Conservation (phyloP, 352 stramenopile genomes). For the Blastocystis sp. region DNA sequence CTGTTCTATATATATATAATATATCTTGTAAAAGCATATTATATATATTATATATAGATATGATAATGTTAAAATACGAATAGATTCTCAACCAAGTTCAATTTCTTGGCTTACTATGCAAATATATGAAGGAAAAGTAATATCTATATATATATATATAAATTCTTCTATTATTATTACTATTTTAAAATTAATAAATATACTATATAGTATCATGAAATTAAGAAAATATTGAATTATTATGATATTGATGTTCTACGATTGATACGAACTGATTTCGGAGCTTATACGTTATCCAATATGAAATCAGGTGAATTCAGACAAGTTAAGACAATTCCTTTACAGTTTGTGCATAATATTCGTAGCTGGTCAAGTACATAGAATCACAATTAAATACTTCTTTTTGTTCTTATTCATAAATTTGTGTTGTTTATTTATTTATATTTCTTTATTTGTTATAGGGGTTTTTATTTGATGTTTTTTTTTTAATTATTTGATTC, state of each 20-base stretch:
- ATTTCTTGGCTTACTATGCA: slow-evolving; percentile 52
- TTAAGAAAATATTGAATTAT: slow-evolving; percentile 62
- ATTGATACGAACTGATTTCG: slow-evolving; percentile 65
- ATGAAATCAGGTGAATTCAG: slow-evolving; percentile 55
- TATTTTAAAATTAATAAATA: slow-evolving; percentile 60
- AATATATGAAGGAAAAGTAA: slow-evolving; percentile 56
- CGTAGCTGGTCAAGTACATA: no score
- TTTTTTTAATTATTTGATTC: no score
- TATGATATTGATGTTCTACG: slow-evolving; percentile 62
- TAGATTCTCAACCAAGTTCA: slow-evolving; percentile 46
- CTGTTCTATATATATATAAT: not conserved
- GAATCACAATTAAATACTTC: no score
- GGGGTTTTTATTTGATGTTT: no score
- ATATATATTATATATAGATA: not conserved
- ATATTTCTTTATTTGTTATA: no score
- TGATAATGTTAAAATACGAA: slow-evolving; percentile 1
- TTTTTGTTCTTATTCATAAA: no score
- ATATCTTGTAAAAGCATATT: not conserved
- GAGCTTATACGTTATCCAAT: slow-evolving; percentile 60
- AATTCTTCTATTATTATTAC: slow-evolving; percentile 55
- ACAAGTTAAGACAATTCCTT: slow-evolving; percentile 52
- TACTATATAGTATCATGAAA: slow-evolving; percentile 64
- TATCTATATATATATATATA: not conserved
- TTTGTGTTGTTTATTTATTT: no score
- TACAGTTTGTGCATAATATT: slow-evolving; percentile 31